These are phyloP conservation scores for Colletotrichum limetticola DNA, from an alignment of 2,329 filamentous ascomycete genomes.

Conservation along the genomic window DNA sequence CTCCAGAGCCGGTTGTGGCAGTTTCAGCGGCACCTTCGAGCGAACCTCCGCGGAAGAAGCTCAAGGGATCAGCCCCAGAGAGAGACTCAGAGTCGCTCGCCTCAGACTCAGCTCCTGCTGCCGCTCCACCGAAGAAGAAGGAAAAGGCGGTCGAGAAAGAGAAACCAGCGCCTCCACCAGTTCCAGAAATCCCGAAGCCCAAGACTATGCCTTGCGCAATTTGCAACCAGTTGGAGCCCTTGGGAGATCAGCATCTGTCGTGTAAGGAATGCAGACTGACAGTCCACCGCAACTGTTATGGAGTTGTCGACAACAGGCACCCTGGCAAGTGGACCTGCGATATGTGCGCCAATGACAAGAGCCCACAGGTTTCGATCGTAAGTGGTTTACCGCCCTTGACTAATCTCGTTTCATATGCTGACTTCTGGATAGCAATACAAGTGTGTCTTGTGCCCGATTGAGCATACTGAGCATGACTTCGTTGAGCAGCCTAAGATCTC, in stretches of 20 bases:
- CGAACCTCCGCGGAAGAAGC: conserved; percentile 74
- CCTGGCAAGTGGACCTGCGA: conserved; percentile 92
- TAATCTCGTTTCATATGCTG: conserved; percentile 33
- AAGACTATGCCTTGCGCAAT: conserved; percentile 85
- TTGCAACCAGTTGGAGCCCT: conserved; percentile 79
- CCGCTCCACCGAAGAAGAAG: conserved; percentile 64
- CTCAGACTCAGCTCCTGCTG: conserved; percentile 53
- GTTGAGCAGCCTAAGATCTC: conserved; percentile 83
- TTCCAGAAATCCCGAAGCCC: conserved; percentile 82
- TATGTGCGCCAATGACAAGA: conserved; percentile 94
- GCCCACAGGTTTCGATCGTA: conserved; percentile 90
- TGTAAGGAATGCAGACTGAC: conserved; percentile 92
- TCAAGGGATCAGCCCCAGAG: conserved; percentile 63
- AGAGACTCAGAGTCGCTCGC: conserved; percentile 59
- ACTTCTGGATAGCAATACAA: conserved; percentile 76
- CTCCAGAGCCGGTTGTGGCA: conserved; percentile 43
- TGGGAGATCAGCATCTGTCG: conserved; percentile 77
- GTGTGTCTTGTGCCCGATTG: conserved; percentile 90
- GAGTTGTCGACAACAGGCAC: conserved; percentile 76
- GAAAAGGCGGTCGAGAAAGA: conserved; percentile 70
- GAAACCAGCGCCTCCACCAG: conserved; percentile 72
- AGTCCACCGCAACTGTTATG: conserved; percentile 93
- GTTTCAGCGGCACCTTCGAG: conserved; percentile 43
- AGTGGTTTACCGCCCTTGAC: conserved; percentile 47
- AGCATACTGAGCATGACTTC: conserved; percentile 83